Conservation (phyloP, 345 rosid genomes). For the Acer yangbiense region DNA sequence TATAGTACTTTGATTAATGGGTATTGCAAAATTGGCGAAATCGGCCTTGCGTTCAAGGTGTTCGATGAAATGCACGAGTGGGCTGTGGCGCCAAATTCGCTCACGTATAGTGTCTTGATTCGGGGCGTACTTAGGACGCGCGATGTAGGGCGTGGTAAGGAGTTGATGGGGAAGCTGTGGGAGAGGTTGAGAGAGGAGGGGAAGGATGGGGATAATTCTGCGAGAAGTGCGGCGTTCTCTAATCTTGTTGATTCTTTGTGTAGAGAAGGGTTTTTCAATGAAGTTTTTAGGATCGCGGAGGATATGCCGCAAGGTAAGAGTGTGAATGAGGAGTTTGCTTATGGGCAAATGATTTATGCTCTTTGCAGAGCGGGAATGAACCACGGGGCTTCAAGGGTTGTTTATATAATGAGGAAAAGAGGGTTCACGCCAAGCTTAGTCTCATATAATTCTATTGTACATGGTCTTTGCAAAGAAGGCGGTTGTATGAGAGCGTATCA, state of each 20-base stretch:
- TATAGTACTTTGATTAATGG: conserved; percentile 70
- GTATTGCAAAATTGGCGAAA: conserved; percentile 43
- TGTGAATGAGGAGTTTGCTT: conserved; percentile 56
- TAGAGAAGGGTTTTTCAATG: conserved; percentile 60
- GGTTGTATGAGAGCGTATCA: conserved; percentile 83
- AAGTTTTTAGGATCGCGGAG: conserved; percentile 68
- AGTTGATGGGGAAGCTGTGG: conserved; percentile 63
- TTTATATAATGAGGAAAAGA: conserved; percentile 69
- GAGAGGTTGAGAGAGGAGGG: conserved; percentile 45
- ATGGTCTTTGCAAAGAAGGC: conserved; percentile 73
- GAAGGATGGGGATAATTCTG: conserved; percentile 30
- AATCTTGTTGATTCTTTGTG: conserved; percentile 69
- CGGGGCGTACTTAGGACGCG: conserved; percentile 57
- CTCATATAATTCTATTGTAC: conserved; percentile 76
- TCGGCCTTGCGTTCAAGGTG: conserved; percentile 55
- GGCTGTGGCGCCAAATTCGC: conserved; percentile 53
- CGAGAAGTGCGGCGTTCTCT: conserved; percentile 66
- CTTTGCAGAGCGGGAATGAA: conserved; percentile 59
- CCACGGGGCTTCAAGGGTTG: conserved; percentile 84
- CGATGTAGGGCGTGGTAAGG: conserved; percentile 42
- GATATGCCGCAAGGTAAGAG: conserved; percentile 63
- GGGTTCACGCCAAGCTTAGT: conserved; percentile 54
- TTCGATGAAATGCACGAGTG: conserved; percentile 67
- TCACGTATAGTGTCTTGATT: conserved; percentile 62
- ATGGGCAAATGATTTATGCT: conserved; percentile 72